Evolutionary conservation across 768 basidiomycete species (phyloP), one percentile per base, ranked within the genome.

Genomic region (Porpolomopsis calyptriformis): DNA sequence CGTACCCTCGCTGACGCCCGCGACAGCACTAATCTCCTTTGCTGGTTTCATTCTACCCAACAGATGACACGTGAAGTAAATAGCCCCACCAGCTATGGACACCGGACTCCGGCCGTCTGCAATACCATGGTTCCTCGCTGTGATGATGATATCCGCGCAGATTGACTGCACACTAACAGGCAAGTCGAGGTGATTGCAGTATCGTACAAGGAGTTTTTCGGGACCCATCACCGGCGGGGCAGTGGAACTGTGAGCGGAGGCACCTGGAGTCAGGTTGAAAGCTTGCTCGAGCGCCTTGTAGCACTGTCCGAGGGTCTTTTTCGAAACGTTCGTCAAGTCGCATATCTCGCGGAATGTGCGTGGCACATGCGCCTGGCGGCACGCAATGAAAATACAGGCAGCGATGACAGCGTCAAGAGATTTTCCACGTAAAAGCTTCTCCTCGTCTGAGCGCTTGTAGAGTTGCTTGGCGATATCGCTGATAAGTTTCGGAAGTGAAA

Each of bases 321-420:
- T 98, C 58, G 87, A 83, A 49, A 98, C 94, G 55, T 86, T 82
- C 6, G 91, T 91, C 52, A 93, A 69, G 60, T 88, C 85, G 66
- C 88, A 92, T 40, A 96, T 93, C 69, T 96, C 96, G 57, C 86
- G 80, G 69, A 98, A 97, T 45, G 92, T 94, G 49, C 94, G 75
- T 0, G 89, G 88, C n/a, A 94, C 91, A 55, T 92, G 85, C 6
- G 87, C 92, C 63, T 93, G 88, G 29, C 94, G 76, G 61, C 92
- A 96, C 0, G 93, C 94, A 55, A 97, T 93, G 63, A 98, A 96
- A 59, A 98, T 93, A 65, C 94, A 97, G 1, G 94, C 93, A 23
- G 94, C 94, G 51, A 96, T 90, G 59, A 96, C 82, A 4, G 92
- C 92, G 48, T 92, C 85, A 52, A 89, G 74, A 1, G 85, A 85